phyloP scores from a whole-genome alignment of 208 protist species.

The Crithidia mellificae region DNA sequence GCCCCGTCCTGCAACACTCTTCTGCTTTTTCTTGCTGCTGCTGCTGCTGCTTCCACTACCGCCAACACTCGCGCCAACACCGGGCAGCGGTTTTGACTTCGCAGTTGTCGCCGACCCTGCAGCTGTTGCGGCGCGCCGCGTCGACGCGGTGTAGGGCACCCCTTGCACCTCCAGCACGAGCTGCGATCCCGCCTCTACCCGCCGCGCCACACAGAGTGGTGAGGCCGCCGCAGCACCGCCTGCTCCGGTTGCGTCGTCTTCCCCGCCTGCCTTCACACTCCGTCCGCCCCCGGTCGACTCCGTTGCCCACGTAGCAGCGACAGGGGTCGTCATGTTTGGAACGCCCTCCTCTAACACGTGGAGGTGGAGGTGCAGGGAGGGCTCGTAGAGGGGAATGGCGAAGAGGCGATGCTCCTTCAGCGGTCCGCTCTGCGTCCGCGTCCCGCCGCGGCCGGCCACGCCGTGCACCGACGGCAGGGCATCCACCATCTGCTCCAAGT shows the following conservation, averaged over 20 bases:
- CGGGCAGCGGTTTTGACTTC: not conserved
- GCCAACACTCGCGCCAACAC: too few relatives aligned
- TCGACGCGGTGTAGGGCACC: conserved; percentile 34
- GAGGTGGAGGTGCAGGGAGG: conserved; percentile 54
- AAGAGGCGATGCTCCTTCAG: conserved; percentile 65
- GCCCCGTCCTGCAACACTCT: not conserved
- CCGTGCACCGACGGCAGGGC: conserved; percentile 46
- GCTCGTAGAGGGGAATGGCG: conserved; percentile 71
- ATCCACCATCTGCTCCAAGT: conserved; percentile 53
- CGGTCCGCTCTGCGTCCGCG: conserved; percentile 10
- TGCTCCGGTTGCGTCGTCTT: not conserved
- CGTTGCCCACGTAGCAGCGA: conserved; percentile 14
- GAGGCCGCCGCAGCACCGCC: not conserved
- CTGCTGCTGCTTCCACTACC: too few relatives aligned
- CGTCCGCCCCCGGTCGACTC: not conserved
- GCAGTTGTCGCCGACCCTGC: not conserved
- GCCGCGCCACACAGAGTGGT: conserved; percentile 26
- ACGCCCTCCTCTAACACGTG: conserved; percentile 70
- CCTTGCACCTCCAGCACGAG: conserved; percentile 53
- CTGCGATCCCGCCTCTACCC: conserved; percentile 37
- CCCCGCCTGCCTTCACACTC: too few relatives aligned
- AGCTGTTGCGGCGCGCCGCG: not conserved
- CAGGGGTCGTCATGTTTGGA: conserved; percentile 28
- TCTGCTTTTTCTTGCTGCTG: conserved; percentile 1
- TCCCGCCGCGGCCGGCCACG: conserved; percentile 22